phyloP scores from a whole-genome alignment of 1,139 yeast genomes.

The Yamadazyma conglobata region DNA sequence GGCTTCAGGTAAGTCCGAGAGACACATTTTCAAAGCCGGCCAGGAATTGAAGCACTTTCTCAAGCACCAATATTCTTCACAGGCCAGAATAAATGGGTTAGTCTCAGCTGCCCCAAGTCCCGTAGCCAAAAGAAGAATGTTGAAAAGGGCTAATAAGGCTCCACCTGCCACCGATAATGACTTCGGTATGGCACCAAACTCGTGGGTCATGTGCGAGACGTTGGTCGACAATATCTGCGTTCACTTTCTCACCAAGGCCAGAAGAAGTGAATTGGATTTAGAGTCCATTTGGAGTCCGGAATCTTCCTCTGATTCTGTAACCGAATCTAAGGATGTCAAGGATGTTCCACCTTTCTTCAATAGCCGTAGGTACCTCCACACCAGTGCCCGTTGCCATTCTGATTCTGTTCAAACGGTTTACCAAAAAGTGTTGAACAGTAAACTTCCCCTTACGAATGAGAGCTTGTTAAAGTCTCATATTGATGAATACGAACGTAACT shows the following conservation, averaged over 20 bases:
- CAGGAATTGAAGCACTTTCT: conserved; percentile 45
- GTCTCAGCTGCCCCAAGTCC: conserved; percentile 57
- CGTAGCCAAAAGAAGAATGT: conserved; percentile 59
- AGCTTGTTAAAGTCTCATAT: conserved; percentile 11
- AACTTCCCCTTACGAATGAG: conserved; percentile 1
- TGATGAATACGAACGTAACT: conserved; percentile 16
- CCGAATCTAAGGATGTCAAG: conserved; percentile 2
- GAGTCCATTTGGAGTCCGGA: conserved; percentile 55
- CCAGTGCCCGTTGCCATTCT: conserved; percentile 1
- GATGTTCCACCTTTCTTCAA: conserved; percentile 13
- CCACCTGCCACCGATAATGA: conserved; percentile 54
- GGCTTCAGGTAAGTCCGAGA: conserved; percentile 75
- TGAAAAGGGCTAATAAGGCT: conserved; percentile 52
- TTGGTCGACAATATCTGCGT: conserved; percentile 55
- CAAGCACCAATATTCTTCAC: conserved; percentile 26
- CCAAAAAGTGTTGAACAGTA: conserved; percentile 4
- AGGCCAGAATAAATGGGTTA: conserved; percentile 70
- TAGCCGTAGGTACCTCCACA: conserved; percentile 11
- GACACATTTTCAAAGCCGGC: conserved; percentile 73
- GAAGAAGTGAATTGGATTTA: conserved; percentile 64
- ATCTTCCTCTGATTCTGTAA: too few species aligned
- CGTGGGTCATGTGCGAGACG: conserved; percentile 77
- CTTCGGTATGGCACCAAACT: conserved; percentile 56
- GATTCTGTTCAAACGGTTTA: background rate
- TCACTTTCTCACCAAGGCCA: conserved; percentile 68